Conservation (phyloP, 495 filamentous ascomycete genomes). For the Bryoglossum gracile region DNA sequence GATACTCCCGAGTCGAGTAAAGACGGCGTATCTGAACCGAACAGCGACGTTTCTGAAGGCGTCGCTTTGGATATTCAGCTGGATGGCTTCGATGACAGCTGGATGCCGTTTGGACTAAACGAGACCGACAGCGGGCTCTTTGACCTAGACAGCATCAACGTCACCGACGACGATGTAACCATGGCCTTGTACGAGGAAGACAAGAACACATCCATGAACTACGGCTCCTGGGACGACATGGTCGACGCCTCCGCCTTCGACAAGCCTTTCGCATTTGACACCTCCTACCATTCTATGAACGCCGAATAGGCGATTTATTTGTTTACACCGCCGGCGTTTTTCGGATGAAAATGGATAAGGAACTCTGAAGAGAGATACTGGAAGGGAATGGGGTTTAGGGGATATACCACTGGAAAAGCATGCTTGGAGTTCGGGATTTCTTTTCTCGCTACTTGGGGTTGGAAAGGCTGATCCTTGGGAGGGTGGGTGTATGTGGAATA, state of each 20-base stretch:
- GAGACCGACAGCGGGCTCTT: conserved; percentile 29
- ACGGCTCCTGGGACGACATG: conserved; percentile 34
- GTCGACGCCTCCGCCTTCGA: conserved; percentile 28
- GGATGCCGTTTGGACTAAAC: conserved; percentile 30
- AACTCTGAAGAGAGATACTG: too few species aligned
- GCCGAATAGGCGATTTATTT: conserved; percentile 25
- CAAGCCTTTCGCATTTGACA: conserved; percentile 37
- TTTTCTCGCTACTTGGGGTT: too few species aligned
- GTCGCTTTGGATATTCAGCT: conserved; percentile 29
- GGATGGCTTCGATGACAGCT: conserved; percentile 35
- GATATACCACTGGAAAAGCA: conserved; percentile 23
- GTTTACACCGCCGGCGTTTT: too few species aligned
- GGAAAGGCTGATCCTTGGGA: too few species aligned
- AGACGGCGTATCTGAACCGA: conserved; percentile 44
- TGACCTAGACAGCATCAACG: conserved; percentile 31
- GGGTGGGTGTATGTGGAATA: too few species aligned
- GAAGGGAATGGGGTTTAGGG: background rate
- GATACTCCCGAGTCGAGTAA: conserved; percentile 51
- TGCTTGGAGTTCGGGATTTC: conserved; percentile 17
- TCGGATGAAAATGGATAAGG: too few species aligned
- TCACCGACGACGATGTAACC: conserved; percentile 25
- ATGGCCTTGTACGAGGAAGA: conserved; percentile 18
- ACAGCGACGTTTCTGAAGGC: conserved; percentile 45
- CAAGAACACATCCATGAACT: conserved; percentile 7
- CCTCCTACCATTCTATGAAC: conserved; percentile 36